Percentiles rank a stretch among this genome's conserved stretches.
These are phyloP conservation scores for Hyaloscypha bicolor DNA, from an alignment of 495 filamentous ascomycete genomes.

Conservation along the genomic window DNA sequence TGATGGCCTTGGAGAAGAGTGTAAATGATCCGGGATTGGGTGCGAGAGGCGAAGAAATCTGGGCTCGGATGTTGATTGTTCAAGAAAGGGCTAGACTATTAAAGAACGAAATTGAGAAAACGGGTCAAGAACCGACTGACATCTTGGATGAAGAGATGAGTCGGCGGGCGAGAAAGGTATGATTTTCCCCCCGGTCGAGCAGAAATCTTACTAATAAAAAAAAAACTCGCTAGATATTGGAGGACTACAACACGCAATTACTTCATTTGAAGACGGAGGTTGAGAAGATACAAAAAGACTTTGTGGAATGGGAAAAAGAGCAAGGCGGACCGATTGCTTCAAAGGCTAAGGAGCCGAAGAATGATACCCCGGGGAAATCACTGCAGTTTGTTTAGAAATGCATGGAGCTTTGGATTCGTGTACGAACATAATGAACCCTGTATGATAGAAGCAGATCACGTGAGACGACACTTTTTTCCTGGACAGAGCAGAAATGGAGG, in stretches of 20 bases:
- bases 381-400: constrained; percentile 14
- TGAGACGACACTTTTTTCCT: background rate
- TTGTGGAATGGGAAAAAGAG: constrained; percentile 71
- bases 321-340: constrained; percentile 33
- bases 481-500: background rate
- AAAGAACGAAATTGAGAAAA: constrained; percentile 75
- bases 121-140: constrained; percentile 52
- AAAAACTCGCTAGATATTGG: constrained; percentile 71
- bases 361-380: constrained; percentile 25
- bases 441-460: background rate
- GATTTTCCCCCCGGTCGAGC: constrained; percentile 30
- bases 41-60: constrained; percentile 90
- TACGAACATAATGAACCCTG: background rate
- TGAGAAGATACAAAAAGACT: constrained; percentile 75
- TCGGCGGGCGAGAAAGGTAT: constrained; percentile 83
- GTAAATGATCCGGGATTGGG: constrained; percentile 83
- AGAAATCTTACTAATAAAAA: constrained; percentile 36
- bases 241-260: constrained; percentile 88
- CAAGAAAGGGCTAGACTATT: constrained; percentile 77
- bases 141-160: constrained; percentile 75
- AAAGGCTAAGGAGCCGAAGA: constrained; percentile 15
- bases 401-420: background rate
- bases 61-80: constrained; percentile 89
- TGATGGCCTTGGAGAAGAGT: constrained; percentile 69
- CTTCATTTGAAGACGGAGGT: constrained; percentile 82